Base-by-base conservation (phyloP, 108 stramenopile genomes). In the Nitzschia sp. region DNA sequence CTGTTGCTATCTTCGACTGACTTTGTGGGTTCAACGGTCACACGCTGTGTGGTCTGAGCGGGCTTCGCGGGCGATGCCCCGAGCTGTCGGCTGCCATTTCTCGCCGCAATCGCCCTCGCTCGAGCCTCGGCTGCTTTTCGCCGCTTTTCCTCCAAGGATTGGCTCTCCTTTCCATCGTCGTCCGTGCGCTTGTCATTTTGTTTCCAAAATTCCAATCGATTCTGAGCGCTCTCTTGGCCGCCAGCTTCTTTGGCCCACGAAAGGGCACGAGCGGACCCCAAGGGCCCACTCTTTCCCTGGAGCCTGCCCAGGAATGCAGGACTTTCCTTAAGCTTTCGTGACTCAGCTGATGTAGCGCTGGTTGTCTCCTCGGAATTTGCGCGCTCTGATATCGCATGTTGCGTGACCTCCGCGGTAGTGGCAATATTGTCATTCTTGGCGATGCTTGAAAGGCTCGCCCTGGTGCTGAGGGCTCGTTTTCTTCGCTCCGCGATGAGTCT, bases 91-190 rank as follows among this genome's bases (percentile, higher is more conserved):
- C 4, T 24, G 2, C 34, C 70, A 27, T 29, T 54, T 48, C 70
- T 27, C n/a, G 60, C 54, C 6, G 60, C 70, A 13, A 71, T 23
- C 1, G 70, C 70, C 49, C 60, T 30, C 0, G 59, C 49, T 25
- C 59, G 31, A 34, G 70, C 60, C 55, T 74, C 35, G n/a, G 57
- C 58, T 3, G 46, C 72, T 32, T 58, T 64, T 13, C 72, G 58
- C 18, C 72, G 63, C 46, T 65, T 73, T 59, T 73, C 72, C n/a
- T 53, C 32, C 29, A 73, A 26, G 3, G 42, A 46, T 27, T 28
- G 34, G 1, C 49, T 2, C 21, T 8, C 21, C 18, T n/a, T 51
- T 8, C 49, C n/a, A 19, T 5, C n/a, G 13, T 8, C 49, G n/a
- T 51, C 21, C 49, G 49, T 19, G 6, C 38, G 6, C 38, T 42